These are phyloP conservation scores for Penicillium fimorum DNA, from an alignment of 495 filamentous ascomycete genomes.

Conservation along the genomic window DNA sequence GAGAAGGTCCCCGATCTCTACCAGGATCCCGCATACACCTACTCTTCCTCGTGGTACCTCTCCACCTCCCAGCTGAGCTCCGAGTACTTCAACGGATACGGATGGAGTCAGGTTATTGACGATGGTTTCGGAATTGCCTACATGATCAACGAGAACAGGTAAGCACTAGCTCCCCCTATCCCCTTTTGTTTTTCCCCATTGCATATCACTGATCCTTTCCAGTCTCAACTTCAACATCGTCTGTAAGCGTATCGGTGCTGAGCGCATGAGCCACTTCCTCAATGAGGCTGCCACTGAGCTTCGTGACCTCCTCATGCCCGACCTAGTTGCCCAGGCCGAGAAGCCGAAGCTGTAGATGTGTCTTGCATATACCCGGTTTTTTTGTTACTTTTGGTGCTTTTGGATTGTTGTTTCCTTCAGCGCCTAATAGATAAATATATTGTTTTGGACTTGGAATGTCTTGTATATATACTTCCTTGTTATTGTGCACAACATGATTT, in stretches of 20 bases:
- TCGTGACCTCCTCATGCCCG: constrained; percentile 82
- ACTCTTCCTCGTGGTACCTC: constrained; percentile 87
- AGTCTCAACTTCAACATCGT: constrained; percentile 98
- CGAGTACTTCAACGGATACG: constrained; percentile 99
- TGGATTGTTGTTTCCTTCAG: constrained; percentile 6
- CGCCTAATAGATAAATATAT: constrained; percentile 12
- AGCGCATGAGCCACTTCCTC: constrained; percentile 92
- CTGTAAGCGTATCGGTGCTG: constrained; percentile 84
- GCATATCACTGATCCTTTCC: constrained; percentile 20
- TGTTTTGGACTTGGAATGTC: not conserved
- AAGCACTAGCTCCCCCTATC: constrained; percentile 3
- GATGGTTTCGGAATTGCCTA: constrained; percentile 97
- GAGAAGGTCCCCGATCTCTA: constrained; percentile 81
- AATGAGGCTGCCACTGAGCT: constrained; percentile 91
- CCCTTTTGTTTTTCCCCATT: not conserved
- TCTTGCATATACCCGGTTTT: constrained; percentile 16
- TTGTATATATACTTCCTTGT: not conserved
- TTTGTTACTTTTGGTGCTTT: constrained; percentile 9
- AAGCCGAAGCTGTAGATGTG: constrained; percentile 80
- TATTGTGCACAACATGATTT: not conserved
- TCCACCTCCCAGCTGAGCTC: constrained; percentile 85
- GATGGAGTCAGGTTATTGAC: constrained; percentile 98
- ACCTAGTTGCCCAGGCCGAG: constrained; percentile 63
- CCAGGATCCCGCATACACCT: constrained; percentile 80
- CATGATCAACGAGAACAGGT: constrained; percentile 98